Evolutionary conservation across 2,329 filamentous ascomycete species (phyloP), one percentile per base, ranked within the genome.

Genomic region (Aureobasidium musti): DNA sequence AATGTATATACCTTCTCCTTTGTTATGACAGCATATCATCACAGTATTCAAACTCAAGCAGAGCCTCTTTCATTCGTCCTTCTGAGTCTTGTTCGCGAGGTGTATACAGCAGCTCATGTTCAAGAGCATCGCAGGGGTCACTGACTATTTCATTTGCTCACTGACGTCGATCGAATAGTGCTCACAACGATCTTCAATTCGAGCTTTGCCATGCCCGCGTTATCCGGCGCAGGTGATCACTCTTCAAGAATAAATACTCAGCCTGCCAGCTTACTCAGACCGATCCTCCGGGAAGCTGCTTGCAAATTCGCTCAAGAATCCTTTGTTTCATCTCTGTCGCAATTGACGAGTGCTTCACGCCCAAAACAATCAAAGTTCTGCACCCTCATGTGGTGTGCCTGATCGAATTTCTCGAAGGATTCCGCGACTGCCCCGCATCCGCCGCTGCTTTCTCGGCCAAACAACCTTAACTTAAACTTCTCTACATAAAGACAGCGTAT

Each of bases 1-100:
- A 60, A 45, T 21, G 5, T 60, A 47, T 6, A 60, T 43, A 59
- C 23, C 5, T n/a, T 60, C 35, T 60, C 56, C 39, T 60, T 60
- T 60, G 56, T 60, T 11, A 47, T 17, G 41, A 60, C 23, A 59
- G 54, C 54, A 59, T 59, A 30, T 59, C 4, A 33, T 13, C 4
- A 28, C 17, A 59, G 39, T 17, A 30, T 45, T 47, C 41, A 47
- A 43, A 19, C 5, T 23, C 4, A 10, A 26, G 6, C 13, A 53
- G 30, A 23, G 2, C 30, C 35, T 53, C 11, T 30, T 3, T 14
- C n/a, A n/a, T n/a, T n/a, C n/a, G n/a, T n/a, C n/a, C n/a, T n/a
- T n/a, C n/a, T n/a, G n/a, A n/a, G n/a, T n/a, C n/a, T n/a, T n/a
- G n/a, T n/a, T n/a, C n/a, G n/a, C n/a, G n/a, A n/a, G n/a, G n/a